Conservation (phyloP, 2,329 filamentous ascomycete species). For the Aspergillus transmontanensis region DNA sequence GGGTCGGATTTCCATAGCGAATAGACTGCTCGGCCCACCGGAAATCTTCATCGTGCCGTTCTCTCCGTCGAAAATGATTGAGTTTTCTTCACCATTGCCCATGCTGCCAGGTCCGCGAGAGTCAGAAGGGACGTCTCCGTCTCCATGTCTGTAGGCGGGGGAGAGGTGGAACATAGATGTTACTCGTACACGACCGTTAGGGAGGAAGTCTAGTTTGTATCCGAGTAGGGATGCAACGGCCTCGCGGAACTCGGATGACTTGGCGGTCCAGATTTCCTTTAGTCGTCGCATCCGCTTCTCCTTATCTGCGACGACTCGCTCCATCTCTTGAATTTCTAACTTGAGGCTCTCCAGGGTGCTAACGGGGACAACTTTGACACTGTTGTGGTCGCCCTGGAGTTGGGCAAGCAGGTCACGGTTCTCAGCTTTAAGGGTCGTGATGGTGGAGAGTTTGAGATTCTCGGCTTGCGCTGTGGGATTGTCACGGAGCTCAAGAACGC, state of each 20-base stretch:
- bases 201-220: constrained; percentile 93
- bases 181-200: constrained; percentile 94
- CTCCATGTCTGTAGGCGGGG: constrained; percentile 46
- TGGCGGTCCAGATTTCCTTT: constrained; percentile 89
- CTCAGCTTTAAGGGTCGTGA: constrained; percentile 76
- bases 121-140: constrained; percentile 63
- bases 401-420: constrained; percentile 81
- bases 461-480: constrained; percentile 89
- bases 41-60: constrained; percentile 97
- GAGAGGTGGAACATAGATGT: constrained; percentile 82
- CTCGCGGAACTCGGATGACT: constrained; percentile 92
- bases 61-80: constrained; percentile 84
- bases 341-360: constrained; percentile 75
- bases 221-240: constrained; percentile 89
- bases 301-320: constrained; percentile 66
- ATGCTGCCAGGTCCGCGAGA: constrained; percentile 44
- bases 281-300: constrained; percentile 84
- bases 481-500: constrained; percentile 81
- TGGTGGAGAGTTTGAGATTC: constrained; percentile 78
- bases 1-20: constrained; percentile 80
- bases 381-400: constrained; percentile 55
- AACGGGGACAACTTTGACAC: constrained; percentile 69
- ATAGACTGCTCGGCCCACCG: constrained; percentile 82
- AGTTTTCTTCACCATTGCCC: constrained; percentile 55
- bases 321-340: constrained; percentile 72